Conservation (phyloP, 1,284 basidiomycete species). For the Chiua sp. region DNA sequence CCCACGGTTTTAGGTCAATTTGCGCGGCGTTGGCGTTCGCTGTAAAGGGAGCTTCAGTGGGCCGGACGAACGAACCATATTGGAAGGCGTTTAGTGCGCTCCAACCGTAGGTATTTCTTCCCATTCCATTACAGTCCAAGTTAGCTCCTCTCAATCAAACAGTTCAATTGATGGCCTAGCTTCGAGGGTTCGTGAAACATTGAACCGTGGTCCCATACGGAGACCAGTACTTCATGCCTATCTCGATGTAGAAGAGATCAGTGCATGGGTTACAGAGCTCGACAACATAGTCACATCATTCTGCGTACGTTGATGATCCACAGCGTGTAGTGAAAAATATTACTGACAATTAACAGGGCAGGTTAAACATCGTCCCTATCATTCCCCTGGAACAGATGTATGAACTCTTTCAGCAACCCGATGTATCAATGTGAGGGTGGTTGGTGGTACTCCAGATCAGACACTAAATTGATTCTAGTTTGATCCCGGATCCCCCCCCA, state of each 20-base stretch:
- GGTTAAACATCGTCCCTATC: background rate
- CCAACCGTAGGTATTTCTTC: background rate
- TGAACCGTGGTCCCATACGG: background rate
- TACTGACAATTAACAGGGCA: background rate
- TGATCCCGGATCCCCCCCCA: background rate
- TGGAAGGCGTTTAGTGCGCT: background rate
- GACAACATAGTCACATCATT: background rate
- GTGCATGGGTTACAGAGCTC: background rate
- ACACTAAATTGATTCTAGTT: background rate
- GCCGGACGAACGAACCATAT: background rate
- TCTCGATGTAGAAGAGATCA: background rate
- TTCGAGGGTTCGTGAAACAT: background rate
- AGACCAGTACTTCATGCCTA: background rate
- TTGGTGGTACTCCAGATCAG: background rate
- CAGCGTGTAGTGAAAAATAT: background rate
- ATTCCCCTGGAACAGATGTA: background rate
- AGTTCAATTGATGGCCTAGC: background rate
- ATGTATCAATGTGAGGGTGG: background rate
- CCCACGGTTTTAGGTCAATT: background rate
- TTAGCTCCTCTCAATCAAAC: background rate
- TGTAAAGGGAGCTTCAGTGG: background rate
- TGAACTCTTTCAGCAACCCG: background rate
- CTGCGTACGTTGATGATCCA: background rate
- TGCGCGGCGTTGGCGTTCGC: background rate
- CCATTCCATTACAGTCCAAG: background rate